phyloP scores from a whole-genome alignment of 169 alveolate species.

The Eimeria sp. region DNA sequence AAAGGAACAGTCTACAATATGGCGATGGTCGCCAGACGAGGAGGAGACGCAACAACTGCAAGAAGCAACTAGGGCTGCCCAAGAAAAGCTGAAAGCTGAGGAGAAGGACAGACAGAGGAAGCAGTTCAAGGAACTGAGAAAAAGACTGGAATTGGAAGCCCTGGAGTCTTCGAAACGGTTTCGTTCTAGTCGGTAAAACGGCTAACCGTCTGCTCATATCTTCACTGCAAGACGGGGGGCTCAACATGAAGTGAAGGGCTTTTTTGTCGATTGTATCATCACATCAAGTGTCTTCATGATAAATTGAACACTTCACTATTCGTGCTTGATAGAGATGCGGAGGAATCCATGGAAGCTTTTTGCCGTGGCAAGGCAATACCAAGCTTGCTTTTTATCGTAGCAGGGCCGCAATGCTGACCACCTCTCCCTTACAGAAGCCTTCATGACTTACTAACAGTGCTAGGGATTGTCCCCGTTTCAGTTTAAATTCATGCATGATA shows the following conservation, averaged over 20 bases:
- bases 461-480: neutral
- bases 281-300: neutral
- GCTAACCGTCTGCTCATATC: neutral
- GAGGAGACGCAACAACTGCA: slow-evolving; percentile 41
- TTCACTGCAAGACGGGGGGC: neutral
- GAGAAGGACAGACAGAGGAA: neutral
- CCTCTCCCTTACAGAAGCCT: neutral
- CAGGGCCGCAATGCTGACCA: neutral
- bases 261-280: neutral
- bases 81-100: slow-evolving; percentile 15
- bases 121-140: slow-evolving; percentile 1
- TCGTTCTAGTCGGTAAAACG: neutral
- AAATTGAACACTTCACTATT: neutral
- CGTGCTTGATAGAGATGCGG: neutral
- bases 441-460: neutral
- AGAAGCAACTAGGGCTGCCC: neutral
- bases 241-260: neutral
- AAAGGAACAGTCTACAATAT: slow-evolving; percentile 7
- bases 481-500: neutral
- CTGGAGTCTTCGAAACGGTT: slow-evolving; percentile 24
- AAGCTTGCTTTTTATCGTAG: neutral
- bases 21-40: slow-evolving; percentile 63
- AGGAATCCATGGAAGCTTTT: neutral
- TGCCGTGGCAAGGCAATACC: neutral
- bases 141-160: slow-evolving; percentile 44